phyloP scores from a whole-genome alignment of 345 rosid species.

The Pelargonium nanum region DNA sequence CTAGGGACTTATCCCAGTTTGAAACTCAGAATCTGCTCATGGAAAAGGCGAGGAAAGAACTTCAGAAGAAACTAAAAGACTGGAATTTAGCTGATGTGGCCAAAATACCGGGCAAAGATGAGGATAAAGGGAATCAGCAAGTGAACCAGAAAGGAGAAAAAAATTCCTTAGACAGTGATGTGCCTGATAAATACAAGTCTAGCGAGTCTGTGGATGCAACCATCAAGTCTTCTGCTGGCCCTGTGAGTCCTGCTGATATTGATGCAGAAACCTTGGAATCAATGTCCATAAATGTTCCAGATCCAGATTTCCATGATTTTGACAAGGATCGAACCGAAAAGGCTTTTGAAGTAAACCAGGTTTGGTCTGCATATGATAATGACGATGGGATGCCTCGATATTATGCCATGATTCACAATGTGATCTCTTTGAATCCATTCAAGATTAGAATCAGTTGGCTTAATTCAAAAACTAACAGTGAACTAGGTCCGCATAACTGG shows the following conservation, averaged over 20 bases:
- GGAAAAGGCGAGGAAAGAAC: conserved; percentile 37
- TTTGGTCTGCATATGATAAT: conserved; percentile 42
- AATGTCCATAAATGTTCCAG: conserved; percentile 34
- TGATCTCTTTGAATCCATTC: conserved; percentile 31
- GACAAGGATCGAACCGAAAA: conserved; percentile 30
- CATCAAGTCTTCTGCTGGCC: conserved; percentile 1
- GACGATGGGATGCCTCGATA: conserved; percentile 47
- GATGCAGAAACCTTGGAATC: conserved; percentile 10
- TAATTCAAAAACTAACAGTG: conserved; percentile 26
- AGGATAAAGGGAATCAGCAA: conserved; percentile 5
- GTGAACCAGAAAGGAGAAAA: neutral
- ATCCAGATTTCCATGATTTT: conserved; percentile 39
- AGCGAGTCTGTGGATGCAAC: conserved; percentile 1
- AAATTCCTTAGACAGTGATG: neutral
- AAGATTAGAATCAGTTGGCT: conserved; percentile 37
- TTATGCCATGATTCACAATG: conserved; percentile 31
- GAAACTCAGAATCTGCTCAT: conserved; percentile 27
- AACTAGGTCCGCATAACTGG: conserved; percentile 31
- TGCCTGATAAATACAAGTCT: neutral
- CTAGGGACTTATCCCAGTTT: conserved; percentile 27
- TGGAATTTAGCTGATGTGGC: conserved; percentile 1
- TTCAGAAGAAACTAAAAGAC: conserved; percentile 21
- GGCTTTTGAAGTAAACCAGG: conserved; percentile 27
- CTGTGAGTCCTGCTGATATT: too few relatives aligned
- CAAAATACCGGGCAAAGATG: conserved; percentile 4